Evolutionary conservation across 495 filamentous ascomycete species (phyloP).

Genomic region (Penicillium tannophilum): DNA sequence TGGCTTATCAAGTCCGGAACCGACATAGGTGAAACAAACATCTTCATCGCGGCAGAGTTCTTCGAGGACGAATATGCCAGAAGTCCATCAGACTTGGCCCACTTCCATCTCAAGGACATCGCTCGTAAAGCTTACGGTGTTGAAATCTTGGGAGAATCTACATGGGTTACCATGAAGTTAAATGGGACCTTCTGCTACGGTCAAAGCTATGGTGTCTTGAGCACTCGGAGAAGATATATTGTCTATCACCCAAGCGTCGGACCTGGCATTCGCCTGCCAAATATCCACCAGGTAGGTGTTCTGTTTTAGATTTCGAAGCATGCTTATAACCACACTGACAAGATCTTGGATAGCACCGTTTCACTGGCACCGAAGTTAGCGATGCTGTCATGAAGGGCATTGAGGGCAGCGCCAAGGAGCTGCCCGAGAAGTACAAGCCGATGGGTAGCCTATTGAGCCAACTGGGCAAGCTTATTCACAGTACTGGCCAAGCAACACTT

Average conservation of each 20-base stretch:
- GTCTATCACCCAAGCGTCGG: not conserved
- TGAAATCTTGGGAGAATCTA: not conserved
- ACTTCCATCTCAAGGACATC: constrained; percentile 1
- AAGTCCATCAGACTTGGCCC: not conserved
- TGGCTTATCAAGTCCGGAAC: not conserved
- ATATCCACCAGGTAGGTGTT: not conserved
- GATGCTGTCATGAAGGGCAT: not conserved
- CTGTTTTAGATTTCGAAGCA: not conserved
- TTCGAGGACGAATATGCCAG: not conserved
- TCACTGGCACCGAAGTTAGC: not conserved
- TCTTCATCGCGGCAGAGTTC: constrained; percentile 4
- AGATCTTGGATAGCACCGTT: not conserved
- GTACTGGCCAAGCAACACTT: not conserved
- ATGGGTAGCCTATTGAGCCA: not conserved
- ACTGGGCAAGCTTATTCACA: not conserved
- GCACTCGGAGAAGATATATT: not conserved
- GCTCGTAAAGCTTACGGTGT: not conserved
- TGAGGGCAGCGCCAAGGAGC: not conserved
- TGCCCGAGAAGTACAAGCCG: not conserved
- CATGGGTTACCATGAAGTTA: constrained; percentile 3
- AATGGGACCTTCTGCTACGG: constrained; percentile 2
- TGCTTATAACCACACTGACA: not conserved
- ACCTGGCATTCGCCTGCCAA: not conserved
- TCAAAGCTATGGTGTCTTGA: not conserved
- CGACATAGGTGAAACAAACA: constrained; percentile 1